phyloP scores from a whole-genome alignment of 495 filamentous ascomycete species.

The Pseudomonodictys pantanalensis region DNA sequence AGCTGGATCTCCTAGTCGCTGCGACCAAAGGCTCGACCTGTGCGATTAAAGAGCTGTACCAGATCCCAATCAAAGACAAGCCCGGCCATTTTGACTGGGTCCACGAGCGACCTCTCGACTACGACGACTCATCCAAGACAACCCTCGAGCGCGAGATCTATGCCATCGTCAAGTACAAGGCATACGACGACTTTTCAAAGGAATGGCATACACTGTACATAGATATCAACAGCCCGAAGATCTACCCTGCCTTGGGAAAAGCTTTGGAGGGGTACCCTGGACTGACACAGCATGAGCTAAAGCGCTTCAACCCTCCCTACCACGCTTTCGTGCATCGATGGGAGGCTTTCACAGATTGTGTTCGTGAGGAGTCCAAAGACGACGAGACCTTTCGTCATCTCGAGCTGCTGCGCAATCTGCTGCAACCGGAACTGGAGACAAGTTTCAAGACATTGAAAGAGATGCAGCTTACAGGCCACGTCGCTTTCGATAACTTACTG shows the following conservation, averaged over 20 bases:
- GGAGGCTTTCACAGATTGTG: slow-evolving; percentile 48
- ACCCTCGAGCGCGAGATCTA: slow-evolving; percentile 10
- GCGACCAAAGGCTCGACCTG: no score
- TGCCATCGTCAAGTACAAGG: background rate
- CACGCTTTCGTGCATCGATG: slow-evolving; percentile 65
- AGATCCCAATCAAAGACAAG: no score
- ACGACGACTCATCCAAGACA: no score
- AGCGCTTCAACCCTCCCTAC: slow-evolving; percentile 56
- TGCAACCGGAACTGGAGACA: background rate
- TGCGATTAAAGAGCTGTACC: no score
- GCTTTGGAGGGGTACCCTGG: slow-evolving; percentile 60
- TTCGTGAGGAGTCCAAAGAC: slow-evolving; percentile 9
- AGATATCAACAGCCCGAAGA: slow-evolving; percentile 58
- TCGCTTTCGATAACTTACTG: slow-evolving; percentile 55
- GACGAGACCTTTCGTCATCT: slow-evolving; percentile 52
- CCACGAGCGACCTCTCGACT: no score
- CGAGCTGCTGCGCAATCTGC: background rate
- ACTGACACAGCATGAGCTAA: slow-evolving; percentile 56
- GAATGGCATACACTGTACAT: slow-evolving; percentile 40
- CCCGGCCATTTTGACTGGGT: no score
- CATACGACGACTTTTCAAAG: background rate
- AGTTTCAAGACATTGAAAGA: slow-evolving; percentile 37
- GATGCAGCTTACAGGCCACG: slow-evolving; percentile 54
- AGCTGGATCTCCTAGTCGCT: no score
- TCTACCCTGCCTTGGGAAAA: slow-evolving; percentile 54